These are phyloP conservation scores for Sporothrix euskadiensis DNA, from an alignment of 2,329 filamentous ascomycete genomes.

Conservation along the genomic window DNA sequence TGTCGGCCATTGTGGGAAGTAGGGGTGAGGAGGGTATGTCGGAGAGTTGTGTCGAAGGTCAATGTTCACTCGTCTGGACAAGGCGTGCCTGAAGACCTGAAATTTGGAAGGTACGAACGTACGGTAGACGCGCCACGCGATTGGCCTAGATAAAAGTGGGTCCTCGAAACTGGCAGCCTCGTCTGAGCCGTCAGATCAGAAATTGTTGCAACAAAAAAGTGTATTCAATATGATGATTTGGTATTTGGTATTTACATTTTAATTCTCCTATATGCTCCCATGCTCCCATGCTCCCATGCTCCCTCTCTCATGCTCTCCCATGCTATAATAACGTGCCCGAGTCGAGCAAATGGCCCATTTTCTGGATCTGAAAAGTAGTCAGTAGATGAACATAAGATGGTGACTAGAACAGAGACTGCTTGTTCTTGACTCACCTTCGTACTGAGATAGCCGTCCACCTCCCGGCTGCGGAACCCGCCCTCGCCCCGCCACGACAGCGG, in stretches of 20 bases:
- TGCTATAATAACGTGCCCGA: conserved; percentile 39
- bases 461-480: conserved; percentile 78
- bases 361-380: conserved; percentile 64
- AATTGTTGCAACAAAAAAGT: neutral
- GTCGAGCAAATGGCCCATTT: conserved; percentile 80
- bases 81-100: neutral
- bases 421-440: conserved; percentile 70
- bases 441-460: conserved; percentile 90
- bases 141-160: neutral
- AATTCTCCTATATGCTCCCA: neutral
- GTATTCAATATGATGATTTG: neutral
- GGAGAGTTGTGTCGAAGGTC: neutral
- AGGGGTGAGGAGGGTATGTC: neutral
- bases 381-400: neutral
- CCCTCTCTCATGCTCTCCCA: too few relatives aligned
- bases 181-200: neutral
- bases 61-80: neutral
- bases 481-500: conserved; percentile 88
- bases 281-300: neutral
- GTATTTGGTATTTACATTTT: conserved; percentile 20
- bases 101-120: neutral
- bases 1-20: conserved; percentile 39
- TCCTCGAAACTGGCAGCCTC: neutral
- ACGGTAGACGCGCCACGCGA: neutral
- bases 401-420: neutral